Percentiles rank a stretch among this genome's conserved stretches.
Conservation (phyloP, 371 early-diverging fungal genomes). For the Saksenaea oblongispora region DNA sequence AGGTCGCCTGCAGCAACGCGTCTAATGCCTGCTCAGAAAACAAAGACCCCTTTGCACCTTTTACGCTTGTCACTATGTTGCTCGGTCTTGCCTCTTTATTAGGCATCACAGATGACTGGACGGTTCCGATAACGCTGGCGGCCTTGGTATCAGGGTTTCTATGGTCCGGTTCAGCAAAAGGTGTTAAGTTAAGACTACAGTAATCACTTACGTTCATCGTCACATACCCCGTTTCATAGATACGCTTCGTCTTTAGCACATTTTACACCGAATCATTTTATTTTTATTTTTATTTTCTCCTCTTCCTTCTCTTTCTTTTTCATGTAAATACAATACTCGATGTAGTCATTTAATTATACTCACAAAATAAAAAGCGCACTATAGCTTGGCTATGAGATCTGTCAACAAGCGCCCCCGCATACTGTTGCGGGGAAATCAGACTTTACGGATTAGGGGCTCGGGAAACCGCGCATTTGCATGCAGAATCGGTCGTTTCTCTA, state of each 20-base stretch:
- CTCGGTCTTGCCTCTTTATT: conserved; percentile 38
- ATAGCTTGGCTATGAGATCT: neutral
- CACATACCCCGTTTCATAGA: conserved; percentile 2
- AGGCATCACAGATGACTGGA: conserved; percentile 55
- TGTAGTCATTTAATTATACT: neutral
- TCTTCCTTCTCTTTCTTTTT: neutral
- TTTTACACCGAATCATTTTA: neutral
- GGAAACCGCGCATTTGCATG: neutral
- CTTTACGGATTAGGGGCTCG: neutral
- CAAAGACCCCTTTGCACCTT: conserved; percentile 39
- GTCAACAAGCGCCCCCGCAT: neutral
- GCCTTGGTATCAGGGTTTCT: conserved; percentile 43
- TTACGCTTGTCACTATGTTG: conserved; percentile 36
- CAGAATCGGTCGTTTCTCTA: neutral
- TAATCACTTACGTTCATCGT: conserved; percentile 1
- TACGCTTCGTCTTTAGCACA: neutral
- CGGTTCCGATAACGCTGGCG: conserved; percentile 46
- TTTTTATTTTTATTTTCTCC: neutral
- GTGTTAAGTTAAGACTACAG: conserved; percentile 31
- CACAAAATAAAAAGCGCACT: neutral
- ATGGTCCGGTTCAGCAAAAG: conserved; percentile 40
- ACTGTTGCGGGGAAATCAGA: conserved; percentile 1
- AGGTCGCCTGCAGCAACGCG: neutral
- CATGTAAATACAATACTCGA: neutral
- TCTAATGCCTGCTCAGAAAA: conserved; percentile 13